Conservation (phyloP, 1,284 basidiomycete genomes). For the Cutaneotrichosporon sp. region DNA sequence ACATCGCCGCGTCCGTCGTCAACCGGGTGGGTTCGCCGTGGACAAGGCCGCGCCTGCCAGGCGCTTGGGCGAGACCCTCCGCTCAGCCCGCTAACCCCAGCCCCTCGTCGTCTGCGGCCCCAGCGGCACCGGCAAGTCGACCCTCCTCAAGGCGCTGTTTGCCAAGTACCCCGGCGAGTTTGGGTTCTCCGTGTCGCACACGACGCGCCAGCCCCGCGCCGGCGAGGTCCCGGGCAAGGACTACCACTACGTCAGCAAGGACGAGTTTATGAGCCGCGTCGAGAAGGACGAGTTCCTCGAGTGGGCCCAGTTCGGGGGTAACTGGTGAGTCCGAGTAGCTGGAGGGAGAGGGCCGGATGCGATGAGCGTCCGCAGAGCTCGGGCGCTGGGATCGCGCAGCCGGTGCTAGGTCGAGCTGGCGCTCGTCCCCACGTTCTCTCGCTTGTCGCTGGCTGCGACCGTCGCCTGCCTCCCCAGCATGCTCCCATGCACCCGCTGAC, state of each 20-base stretch:
- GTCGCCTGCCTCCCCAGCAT: no score
- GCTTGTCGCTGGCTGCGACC: no score
- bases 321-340: conserved; percentile 69
- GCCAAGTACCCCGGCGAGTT: conserved; percentile 79
- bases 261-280: conserved; percentile 59
- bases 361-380: background rate
- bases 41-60: no score
- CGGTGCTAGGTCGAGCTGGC: no score
- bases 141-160: conserved; percentile 83
- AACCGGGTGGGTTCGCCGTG: no score
- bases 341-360: background rate
- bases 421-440: no score
- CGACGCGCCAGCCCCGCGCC: conserved; percentile 79
- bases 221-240: conserved; percentile 75
- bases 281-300: conserved; percentile 61
- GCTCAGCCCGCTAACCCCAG: conserved; percentile 30
- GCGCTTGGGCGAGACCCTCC: no score
- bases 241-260: conserved; percentile 61
- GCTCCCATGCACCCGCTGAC: conserved; percentile 2
- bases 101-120: conserved; percentile 79
- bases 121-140: conserved; percentile 93
- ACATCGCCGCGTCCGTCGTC: conserved; percentile 10
- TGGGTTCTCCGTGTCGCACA: conserved; percentile 95
- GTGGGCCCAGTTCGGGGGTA: conserved; percentile 79
- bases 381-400: conserved; percentile 2